Evolutionary conservation across 2,329 filamentous ascomycete genomes (phyloP), one percentile per base, ranked within the genome.

Genomic region (Aspergillus floridensis): DNA sequence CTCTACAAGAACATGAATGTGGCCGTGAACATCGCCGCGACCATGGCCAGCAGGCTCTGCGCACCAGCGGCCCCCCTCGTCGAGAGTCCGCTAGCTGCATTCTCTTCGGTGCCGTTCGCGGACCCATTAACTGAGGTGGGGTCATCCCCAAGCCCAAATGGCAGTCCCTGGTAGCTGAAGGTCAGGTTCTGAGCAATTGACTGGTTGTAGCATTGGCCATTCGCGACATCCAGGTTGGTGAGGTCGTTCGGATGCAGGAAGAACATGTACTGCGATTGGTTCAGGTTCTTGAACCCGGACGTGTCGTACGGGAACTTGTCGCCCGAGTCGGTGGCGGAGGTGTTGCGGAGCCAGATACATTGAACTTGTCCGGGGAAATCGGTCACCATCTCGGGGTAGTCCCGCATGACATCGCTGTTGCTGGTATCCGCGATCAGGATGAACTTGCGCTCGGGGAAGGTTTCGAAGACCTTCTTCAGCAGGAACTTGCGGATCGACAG

Each of bases 371-470:
- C 51, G 2, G 51, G 51, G 35, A 53, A 53, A 11, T 44, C 35
- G 32, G 51, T 53, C 11, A 41, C 51, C 51, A 53, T 53, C 41
- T 53, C 51, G 0, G 51, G 51, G 22, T 53, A 53, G 32, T 53
- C 51, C 12, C 51, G 51, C 51, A 53, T 53, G 21, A 53, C 32
- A 12, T 53, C 51, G 22, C 51, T 53, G 22, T 53, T 53, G 51
- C 51, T 53, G 32, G 51, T 53, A 21, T 53, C 51, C 21, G 51
- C 51, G 14, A 53, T 41, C 14, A 53, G 32, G 21, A 53, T 44
- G 35, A 53, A 53, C 16, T 53, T 44, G 35, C 51, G 51, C 22
- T 53, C 21, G 14, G 51, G 51, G 22, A 53, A 53, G 21, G 35
- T 53, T 21, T 53, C 51, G 22, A 53, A 53, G 22, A 53, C 32